Base-by-base conservation (phyloP, 176 grass and related monocot species). In the Rhipidocladum racemiflorum region DNA sequence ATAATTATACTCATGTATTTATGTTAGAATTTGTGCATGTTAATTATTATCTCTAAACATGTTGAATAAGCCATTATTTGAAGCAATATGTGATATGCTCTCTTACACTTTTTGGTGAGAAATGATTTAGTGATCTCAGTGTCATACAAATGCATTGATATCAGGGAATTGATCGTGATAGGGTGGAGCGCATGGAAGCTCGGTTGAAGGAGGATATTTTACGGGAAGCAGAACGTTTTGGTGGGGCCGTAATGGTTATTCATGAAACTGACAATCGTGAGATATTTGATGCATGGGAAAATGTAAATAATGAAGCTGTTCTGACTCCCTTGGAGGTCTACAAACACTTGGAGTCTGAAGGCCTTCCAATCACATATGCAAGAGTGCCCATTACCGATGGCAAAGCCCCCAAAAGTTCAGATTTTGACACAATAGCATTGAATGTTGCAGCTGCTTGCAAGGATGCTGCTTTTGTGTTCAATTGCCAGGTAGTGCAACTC, bases 371-470 rank as follows among this genome's bases (percentile, higher is more conserved):
- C 65, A 95, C 88, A 53, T 98, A 98, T 90, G 92, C 90, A 84
- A 89, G 96, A 60, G 96, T 98, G 40, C 96, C 96, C 28, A 98
- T 98, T 86, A 98, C 92, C 82, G 96, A 98, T 86, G 96, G 96
- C 76, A 98, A 98, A 90, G 96, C 96, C 76, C 96, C 96, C 10
- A 91, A 98, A 95, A 98, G 90, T 87, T 98, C 96, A 28, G 96
- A 98, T 84, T 93, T 98, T 74, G 96, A 98, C 78, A 91, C 85
- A 25, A 83, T 98, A 89, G 89, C 92, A 44, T 82, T 87, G 16
- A 98, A 98, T 78, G 76, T 95, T 48, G 87, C 89, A 50, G 80
- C 87, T 78, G 88, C 96, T 74, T 83, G 87, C 66, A 91, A 90
- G 82, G 76, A 80, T 71, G 85, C 91, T 89, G 82, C 90, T 72